Evolutionary conservation across 2,329 filamentous ascomycete genomes (phyloP).

Genomic region (Cyphellophora attinorum): DNA sequence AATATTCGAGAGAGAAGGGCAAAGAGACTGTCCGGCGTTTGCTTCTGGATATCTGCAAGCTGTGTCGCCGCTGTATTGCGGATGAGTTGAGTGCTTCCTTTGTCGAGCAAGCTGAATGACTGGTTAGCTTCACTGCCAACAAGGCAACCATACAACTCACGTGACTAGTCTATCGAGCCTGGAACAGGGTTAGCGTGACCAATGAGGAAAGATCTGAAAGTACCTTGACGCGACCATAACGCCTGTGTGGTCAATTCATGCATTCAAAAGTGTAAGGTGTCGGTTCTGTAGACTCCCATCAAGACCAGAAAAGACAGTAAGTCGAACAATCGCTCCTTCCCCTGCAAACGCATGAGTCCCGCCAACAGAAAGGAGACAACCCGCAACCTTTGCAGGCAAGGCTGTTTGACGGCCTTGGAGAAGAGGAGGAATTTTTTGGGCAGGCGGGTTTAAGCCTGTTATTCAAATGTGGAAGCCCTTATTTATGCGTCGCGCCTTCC

Average conservation of each 20-base stretch:
- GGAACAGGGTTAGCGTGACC: constrained; percentile 5
- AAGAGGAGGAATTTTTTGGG: too few relatives aligned
- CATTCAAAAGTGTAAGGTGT: too few relatives aligned
- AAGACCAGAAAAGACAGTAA: too few relatives aligned
- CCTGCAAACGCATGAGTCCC: too few relatives aligned
- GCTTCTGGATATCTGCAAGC: constrained; percentile 94
- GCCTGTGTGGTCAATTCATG: too few relatives aligned
- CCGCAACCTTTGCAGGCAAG: too few relatives aligned
- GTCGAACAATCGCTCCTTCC: too few relatives aligned
- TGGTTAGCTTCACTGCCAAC: constrained; percentile 10
- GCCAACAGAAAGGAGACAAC: too few relatives aligned
- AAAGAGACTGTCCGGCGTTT: constrained; percentile 94
- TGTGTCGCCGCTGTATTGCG: constrained; percentile 95
- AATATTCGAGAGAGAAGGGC: constrained; percentile 88
- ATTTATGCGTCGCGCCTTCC: too few relatives aligned
- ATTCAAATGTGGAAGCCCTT: not conserved
- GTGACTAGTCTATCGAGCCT: constrained; percentile 80
- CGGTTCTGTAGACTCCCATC: too few relatives aligned
- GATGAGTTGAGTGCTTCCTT: constrained; percentile 90
- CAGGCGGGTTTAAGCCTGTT: too few relatives aligned
- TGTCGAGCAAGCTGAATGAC: constrained; percentile 71
- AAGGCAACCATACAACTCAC: constrained; percentile 45
- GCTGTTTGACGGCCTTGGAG: too few relatives aligned
- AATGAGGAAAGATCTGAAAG: constrained; percentile 5
- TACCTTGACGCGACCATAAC: constrained; percentile 19